Conservation (phyloP, 208 protist species). For the Acanthamoeba polyphaga region DNA sequence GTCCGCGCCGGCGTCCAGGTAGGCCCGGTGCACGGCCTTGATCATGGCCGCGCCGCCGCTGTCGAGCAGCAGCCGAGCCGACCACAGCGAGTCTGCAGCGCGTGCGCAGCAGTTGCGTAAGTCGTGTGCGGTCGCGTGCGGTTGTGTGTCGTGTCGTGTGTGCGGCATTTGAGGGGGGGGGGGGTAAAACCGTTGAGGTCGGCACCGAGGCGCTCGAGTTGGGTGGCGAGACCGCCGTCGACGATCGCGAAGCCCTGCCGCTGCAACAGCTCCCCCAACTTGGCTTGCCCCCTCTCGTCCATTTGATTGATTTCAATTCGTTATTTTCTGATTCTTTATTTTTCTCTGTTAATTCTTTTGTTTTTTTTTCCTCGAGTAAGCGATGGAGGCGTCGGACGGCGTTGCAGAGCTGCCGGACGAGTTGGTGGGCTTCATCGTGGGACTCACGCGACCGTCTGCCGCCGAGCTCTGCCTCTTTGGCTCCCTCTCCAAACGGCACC, state of each 20-base stretch:
- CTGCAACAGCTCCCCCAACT: not conserved
- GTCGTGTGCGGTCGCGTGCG: not conserved
- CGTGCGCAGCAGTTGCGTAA: not conserved
- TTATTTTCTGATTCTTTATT: too few relatives aligned
- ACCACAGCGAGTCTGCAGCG: constrained; percentile 61
- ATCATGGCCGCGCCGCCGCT: not conserved
- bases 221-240: constrained; percentile 55
- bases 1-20: constrained; percentile 70
- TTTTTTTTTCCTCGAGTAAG: too few relatives aligned
- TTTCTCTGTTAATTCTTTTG: too few relatives aligned
- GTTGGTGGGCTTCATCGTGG: not conserved
- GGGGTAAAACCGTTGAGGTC: constrained; percentile 14
- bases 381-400: too few relatives aligned
- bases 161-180: too few relatives aligned
- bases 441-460: not conserved
- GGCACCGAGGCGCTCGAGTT: constrained; percentile 53
- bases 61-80: constrained; percentile 17
- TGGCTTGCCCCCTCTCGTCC: too few relatives aligned
- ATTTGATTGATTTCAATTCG: too few relatives aligned
- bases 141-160: too few relatives aligned
- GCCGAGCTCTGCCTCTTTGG: not conserved
- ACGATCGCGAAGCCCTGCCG: constrained; percentile 54
- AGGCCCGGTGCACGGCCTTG: constrained; percentile 58
- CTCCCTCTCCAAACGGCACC: not conserved
- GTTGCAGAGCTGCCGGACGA: not conserved